Evolutionary conservation across 179 eudicot genomes (phyloP), one percentile per base, ranked within the genome.

Genomic region (Spergularia azorica): DNA sequence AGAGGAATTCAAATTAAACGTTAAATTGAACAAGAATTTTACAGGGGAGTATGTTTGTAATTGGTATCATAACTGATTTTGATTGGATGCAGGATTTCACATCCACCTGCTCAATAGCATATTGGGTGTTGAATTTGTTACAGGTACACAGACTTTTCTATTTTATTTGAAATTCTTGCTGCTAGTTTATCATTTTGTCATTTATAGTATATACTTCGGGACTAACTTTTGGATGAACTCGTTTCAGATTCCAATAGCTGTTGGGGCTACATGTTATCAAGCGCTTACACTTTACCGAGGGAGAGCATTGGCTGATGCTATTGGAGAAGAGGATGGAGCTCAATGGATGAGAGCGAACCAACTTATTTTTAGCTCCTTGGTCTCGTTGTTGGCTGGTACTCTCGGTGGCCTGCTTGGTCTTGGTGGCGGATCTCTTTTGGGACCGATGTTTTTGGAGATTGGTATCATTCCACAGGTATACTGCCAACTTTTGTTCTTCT

Each of bases 381-480:
- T 71, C 26, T 26, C 74, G 13, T 8, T 71, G 63, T 71, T 71
- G 63, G 74, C 74, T 32, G 63, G 74, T 56, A 56, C 43, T 0
- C 50, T 71, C 8, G 74, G 74, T 57, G 74, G 74, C 15, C 10
- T 71, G 32, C 74, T 71, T 16, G 74, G 74, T 55, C 63, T 71
- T 32, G 74, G 74, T 71, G 74, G 74, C 9, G 74, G 63, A 14
- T 71, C 56, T 71, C 63, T 71, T 32, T 56, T 71, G 63, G 74
- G 50, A 32, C 74, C 74, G 7, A 55, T 71, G 74, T 71, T 71
- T 71, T 71, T 71, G n/a, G 74, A 71, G 51, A 71, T 71, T 11
- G 52, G 74, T 10, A 56, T 71, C 10, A 56, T 71, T 57, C 74
- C 74, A n/a, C 63, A 71, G 74, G 74, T 71, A 71, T 56, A 54